Evolutionary conservation across 2,329 filamentous ascomycete genomes (phyloP), one percentile per base, ranked within the genome.

Genomic region (Cladosporium phlei): DNA sequence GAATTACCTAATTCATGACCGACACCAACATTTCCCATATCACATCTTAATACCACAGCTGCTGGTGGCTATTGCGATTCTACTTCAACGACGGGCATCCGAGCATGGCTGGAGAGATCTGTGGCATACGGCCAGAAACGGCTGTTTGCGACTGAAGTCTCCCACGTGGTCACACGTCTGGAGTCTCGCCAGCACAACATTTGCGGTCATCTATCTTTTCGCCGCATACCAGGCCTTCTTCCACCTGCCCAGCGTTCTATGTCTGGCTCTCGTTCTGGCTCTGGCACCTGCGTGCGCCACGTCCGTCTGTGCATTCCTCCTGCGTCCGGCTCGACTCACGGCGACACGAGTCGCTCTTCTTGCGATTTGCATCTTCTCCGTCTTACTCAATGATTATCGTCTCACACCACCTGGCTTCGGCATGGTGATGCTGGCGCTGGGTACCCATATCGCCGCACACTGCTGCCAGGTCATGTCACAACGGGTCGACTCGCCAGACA

Each of bases 21-120:
- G 42, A 39, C 50, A 50, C 20, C 51, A 53, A 39, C 47, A 51
- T 34, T 45, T 45, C n/a, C 51, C 51, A 22, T 43, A 43, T 22
- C 46, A 46, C 16, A 16, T 53, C 6, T 24, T 51, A 7, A 43
- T 50, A 12, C 34, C 48, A n/a, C 51, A 53, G 9, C 19, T 40
- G n/a, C 25, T 24, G 17, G 30, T 46, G 17, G 45, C 45, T 10
- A 35, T 45, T 11, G 17, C 19, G n/a, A 39, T 43, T 7, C 27
- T 19, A n/a, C n/a, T 35, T 5, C 27, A 39, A 33, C 10, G 17
- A 34, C 34, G 29, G 12, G 16, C 24, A 4, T 37, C 12, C 17
- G 42, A 45, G 7, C 42, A 45, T 17, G 42, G 42, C 42, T 45
- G 42, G 30, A 37, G 22, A 8, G 42, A 45, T 21, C 25, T 45